Conservation (phyloP, 805 yeast genomes). For the Starmera pachycereana region DNA sequence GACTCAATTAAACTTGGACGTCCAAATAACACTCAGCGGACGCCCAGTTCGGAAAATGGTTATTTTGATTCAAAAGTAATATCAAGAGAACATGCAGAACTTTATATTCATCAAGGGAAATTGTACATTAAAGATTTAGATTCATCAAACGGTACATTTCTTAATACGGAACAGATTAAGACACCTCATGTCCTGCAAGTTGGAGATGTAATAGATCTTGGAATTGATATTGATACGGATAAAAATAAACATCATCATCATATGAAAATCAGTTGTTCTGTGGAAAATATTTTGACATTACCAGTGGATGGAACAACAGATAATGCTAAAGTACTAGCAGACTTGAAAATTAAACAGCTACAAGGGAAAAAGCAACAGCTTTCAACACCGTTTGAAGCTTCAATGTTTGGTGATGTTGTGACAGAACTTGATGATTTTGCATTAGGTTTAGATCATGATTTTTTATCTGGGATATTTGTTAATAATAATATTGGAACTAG, state of each 20-base stretch:
- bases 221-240: constrained; percentile 72
- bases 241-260: constrained; percentile 45
- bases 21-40: constrained; percentile 54
- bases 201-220: constrained; percentile 88
- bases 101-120: constrained; percentile 66
- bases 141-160: constrained; percentile 90
- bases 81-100: constrained; percentile 87
- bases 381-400: constrained; percentile 39
- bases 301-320: constrained; percentile 23
- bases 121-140: constrained; percentile 78
- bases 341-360: constrained; percentile 2
- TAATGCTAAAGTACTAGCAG: constrained; percentile 6
- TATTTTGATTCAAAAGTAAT: constrained; percentile 90
- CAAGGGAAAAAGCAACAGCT: constrained; percentile 14
- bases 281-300: constrained; percentile 58
- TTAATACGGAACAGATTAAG: constrained; percentile 62
- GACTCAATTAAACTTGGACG: constrained; percentile 82
- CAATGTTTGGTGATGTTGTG: constrained; percentile 50
- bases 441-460: constrained; percentile 35
- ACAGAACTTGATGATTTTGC: constrained; percentile 39
- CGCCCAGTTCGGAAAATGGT: constrained; percentile 67
- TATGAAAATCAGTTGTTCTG: constrained; percentile 75
- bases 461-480: constrained; percentile 44
- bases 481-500: constrained; percentile 52
- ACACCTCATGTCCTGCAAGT: constrained; percentile 51